Evolutionary conservation across 2,329 filamentous ascomycete genomes (phyloP).

Genomic region (Boeremia exigua): DNA sequence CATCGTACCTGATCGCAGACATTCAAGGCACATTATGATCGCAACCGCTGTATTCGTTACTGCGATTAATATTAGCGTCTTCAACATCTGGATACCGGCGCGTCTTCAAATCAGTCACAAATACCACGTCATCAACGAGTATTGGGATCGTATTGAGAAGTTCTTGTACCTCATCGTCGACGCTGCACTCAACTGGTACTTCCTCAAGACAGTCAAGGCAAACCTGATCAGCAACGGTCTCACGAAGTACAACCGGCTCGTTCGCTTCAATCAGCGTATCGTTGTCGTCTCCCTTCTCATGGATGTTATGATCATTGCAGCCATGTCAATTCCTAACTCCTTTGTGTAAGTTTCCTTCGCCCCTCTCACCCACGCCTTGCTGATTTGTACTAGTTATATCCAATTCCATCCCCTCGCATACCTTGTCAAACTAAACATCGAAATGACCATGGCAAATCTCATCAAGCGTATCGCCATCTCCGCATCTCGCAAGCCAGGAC

Average conservation of each 20-base stretch:
- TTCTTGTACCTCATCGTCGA: conserved; percentile 48
- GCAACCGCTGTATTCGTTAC: conserved; percentile 47
- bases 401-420: conserved; percentile 60
- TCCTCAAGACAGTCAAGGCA: conserved; percentile 53
- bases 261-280: conserved; percentile 58
- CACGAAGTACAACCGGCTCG: conserved; percentile 58
- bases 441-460: conserved; percentile 60
- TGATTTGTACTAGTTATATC: conserved; percentile 47
- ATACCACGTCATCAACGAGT: conserved; percentile 45
- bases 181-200: conserved; percentile 48
- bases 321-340: conserved; percentile 56
- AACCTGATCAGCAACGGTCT: conserved; percentile 57
- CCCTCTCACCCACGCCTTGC: not conserved
- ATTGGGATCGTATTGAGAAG: conserved; percentile 50
- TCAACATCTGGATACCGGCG: conserved; percentile 51
- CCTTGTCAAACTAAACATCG: conserved; percentile 59
- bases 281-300: conserved; percentile 59
- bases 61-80: conserved; percentile 46
- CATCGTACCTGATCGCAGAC: conserved; percentile 42
- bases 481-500: conserved; percentile 35
- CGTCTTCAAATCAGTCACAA: conserved; percentile 40
- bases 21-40: conserved; percentile 45
- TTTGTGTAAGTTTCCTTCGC: conserved; percentile 47
- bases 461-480: conserved; percentile 50
- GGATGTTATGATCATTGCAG: conserved; percentile 57